Evolutionary conservation across 495 filamentous ascomycete genomes (phyloP), one percentile per base, ranked within the genome.

Genomic region (Pyrenopolyporus hunteri): DNA sequence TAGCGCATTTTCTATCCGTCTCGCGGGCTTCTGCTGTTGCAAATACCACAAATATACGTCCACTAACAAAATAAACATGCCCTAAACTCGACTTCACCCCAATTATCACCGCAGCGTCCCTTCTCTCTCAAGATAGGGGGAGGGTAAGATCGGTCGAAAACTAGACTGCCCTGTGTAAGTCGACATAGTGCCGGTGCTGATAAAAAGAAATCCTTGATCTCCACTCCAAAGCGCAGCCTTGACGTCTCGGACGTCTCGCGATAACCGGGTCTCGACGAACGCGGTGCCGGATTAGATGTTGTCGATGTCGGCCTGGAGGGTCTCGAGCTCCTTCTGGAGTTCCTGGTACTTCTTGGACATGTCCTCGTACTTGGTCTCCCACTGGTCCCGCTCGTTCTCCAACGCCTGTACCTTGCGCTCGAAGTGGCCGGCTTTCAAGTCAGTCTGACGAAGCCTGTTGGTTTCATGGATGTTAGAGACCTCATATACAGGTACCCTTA

Each of bases 381-480:
- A 97, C 74, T 90, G 82, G 74, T 97, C 91, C 62, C 89, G 87
- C 67, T 91, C 83, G 55, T 82, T 76, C 77, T 99, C 94, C 62
- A 99, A 86, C 66, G 93, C 96, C 74, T 95, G 89, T 62, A 99
- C 94, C 81, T 99, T 97, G 82, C 95, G 95, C 80, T 98, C 95
- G 79, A 92, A 97, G 83, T 99, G 94, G 59, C 93, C 95, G 73
- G 94, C 92, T 82, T 97, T 97, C 78, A 98, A 92, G 75, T 98
- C 94, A 76, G 94, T 97, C 79, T 96, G 93, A 69, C 95, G 92
- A 69, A 98, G 90, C 79, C 94, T 99, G 20, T 52, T 54, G 47
- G 26, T 29, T 33, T 40, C 26, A 22, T 28, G 3, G 11, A 45
- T 20, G 70, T 76, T 58, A 75, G 72, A 52, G 37, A 42, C 44